Percentiles rank a stretch among this genome's conserved stretches.
These are phyloP conservation scores for Diplosphaera chodatii DNA, from an alignment of 139 green algal species.

Conservation along the genomic window DNA sequence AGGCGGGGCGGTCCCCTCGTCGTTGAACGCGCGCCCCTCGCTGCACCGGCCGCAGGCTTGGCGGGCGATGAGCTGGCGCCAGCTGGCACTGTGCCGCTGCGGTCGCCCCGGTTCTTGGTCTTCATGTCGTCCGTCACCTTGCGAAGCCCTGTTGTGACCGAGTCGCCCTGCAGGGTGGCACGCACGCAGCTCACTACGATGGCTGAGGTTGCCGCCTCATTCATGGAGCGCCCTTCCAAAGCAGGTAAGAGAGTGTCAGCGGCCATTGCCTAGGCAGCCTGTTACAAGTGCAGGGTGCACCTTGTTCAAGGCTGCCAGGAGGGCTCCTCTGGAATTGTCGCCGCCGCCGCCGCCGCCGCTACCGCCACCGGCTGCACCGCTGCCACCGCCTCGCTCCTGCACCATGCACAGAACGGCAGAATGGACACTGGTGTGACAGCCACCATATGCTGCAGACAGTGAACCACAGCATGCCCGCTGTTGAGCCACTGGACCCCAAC, in stretches of 20 bases:
- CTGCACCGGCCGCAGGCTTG: conserved; percentile 3
- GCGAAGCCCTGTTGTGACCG: conserved; percentile 71
- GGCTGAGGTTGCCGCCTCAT: too few relatives aligned
- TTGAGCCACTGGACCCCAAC: too few relatives aligned
- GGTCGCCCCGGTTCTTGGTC: conserved; percentile 83
- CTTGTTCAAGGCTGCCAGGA: conserved; percentile 67
- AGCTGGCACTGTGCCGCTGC: conserved; percentile 49
- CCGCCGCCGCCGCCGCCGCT: not conserved
- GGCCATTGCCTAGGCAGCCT: too few relatives aligned
- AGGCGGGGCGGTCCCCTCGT: conserved; percentile 32
- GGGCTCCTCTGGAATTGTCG: conserved; percentile 35
- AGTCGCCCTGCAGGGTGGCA: conserved; percentile 61
- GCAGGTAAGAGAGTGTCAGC: too few relatives aligned
- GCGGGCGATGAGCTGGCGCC: conserved; percentile 8
- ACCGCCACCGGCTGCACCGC: not conserved
- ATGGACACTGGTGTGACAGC: too few relatives aligned
- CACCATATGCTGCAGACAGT: too few relatives aligned
- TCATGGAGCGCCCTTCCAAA: too few relatives aligned
- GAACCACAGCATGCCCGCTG: too few relatives aligned
- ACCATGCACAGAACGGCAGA: too few relatives aligned
- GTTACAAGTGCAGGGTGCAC: not conserved
- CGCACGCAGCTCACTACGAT: too few relatives aligned
- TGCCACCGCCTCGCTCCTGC: conserved; percentile 14
- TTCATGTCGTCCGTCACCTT: conserved; percentile 98
- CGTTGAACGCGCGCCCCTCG: not conserved